Evolutionary conservation across 2,329 filamentous ascomycete species (phyloP), one percentile per base, ranked within the genome.

Genomic region (Mycocentrospora acerina): DNA sequence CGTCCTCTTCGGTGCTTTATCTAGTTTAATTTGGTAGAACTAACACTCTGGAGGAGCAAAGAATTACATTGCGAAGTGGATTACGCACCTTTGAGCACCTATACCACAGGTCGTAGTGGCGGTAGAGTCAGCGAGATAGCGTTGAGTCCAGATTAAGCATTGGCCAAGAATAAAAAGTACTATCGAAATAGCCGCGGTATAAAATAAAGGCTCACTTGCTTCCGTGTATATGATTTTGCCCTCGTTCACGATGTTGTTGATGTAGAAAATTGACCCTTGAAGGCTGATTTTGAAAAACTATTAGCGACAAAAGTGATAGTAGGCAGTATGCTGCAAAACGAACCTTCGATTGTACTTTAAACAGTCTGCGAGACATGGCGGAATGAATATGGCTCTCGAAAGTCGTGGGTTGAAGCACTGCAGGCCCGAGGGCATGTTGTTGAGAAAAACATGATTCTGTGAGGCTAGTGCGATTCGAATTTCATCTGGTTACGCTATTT

Each of bases 1-100:
- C 25, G 18, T 19, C 31, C 35, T 26, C 29, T 17, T 37, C 14
- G 35, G 30, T 35, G 32, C 24, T 6, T 27, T 16, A 10, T 16
- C 32, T 24, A 35, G 18, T 26, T 27, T 11, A n/a, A 35, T 3
- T 13, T 24, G 22, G 15, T 27, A 27, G 17, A 27, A 35, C 16
- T 35, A 22, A 14, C 32, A 16, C 7, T 35, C 32, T 3, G 32
- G 27, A 11, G 27, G 22, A 16, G 27, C 17, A 11, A 27, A 17
- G 24, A 26, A 35, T 16, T 22, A 14, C 7, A 35, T 24, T 35
- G 24, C 24, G 24, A 35, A 35, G 32, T 35, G 32, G 15, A 35
- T 26, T 26, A 17, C 22, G 24, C 32, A 9, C 24, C 11, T 14
- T 19, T 35, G 32, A 14, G 14, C 24, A 28, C 10, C 24, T 14